Evolutionary conservation across 1,139 yeast genomes (phyloP), one percentile per base, ranked within the genome.

Genomic region (Waltiozyma sp.): DNA sequence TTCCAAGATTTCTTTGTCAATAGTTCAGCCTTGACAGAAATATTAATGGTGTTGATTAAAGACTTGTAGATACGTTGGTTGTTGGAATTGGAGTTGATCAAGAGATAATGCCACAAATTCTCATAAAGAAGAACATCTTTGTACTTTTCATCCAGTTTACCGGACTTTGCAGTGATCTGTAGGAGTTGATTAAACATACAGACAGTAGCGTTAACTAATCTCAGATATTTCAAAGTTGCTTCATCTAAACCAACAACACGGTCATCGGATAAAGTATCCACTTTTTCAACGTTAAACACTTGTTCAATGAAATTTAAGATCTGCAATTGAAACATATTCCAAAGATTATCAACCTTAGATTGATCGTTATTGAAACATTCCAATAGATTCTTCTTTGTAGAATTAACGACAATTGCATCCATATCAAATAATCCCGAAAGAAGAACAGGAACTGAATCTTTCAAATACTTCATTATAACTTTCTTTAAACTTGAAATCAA

Each of bases 381-480:
- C 19, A 66, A 59, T 33, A 87, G 59, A 10, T 74, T 64, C 23
- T 65, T 61, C 28, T 58, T 55, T n/a, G 87, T 72, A 0, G 77
- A 61, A 24, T 61, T 62, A 0, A 81, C 65, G 1, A 84, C 91
- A 4, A 69, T 54, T 41, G 75, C 62, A 51, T 88, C 96, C 2
- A 70, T 57, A 55, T 89, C 97, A 55, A 69, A 81, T 2, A 71
- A 56, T 0, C 94, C 94, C 40, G 77, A 69, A 7, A 87, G 56
- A 80, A 95, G 77, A 1, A 82, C 64, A 0, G 94, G 91, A 10
- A 86, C 67, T 0, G 82, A 70, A 49, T 83, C 82, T 50, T 77
- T 78, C 49, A 89, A 65, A 57, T 80, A 82, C 54, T 76, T 83
- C 18, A 79, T 66, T 18, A 73, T 65, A 45, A 70, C 71, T 46